Evolutionary conservation across 2,329 filamentous ascomycete genomes (phyloP).

Genomic region (Hyphodiscus sp.): DNA sequence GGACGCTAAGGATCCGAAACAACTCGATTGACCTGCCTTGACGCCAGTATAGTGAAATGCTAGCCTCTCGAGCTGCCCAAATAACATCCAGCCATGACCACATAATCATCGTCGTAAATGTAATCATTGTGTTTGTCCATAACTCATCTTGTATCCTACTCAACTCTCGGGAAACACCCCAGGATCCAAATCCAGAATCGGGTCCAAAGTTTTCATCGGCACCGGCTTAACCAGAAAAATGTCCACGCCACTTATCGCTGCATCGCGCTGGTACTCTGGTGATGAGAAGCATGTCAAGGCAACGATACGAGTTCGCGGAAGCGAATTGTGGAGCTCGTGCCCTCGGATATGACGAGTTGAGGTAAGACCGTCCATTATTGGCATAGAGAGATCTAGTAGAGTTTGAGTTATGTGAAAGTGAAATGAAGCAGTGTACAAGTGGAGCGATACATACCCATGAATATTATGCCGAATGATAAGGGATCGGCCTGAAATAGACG

Average conservation of each 20-base stretch:
- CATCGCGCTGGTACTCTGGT: conserved; percentile 39
- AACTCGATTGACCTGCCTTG: no score
- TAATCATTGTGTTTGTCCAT: background rate
- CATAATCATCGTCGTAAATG: background rate
- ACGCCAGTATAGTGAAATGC: no score
- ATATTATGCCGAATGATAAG: conserved; percentile 22
- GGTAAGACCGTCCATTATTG: conserved; percentile 44
- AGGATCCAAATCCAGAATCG: conserved; percentile 15
- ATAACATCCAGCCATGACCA: background rate
- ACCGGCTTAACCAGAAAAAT: conserved; percentile 47
- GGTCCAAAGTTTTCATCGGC: conserved; percentile 16
- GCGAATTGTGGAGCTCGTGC: conserved; percentile 35
- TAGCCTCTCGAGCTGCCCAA: background rate
- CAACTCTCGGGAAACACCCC: background rate
- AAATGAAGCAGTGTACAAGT: background rate
- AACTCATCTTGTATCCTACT: background rate
- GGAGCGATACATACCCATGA: conserved; percentile 26
- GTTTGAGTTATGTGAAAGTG: background rate
- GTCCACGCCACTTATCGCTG: conserved; percentile 44
- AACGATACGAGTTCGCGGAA: conserved; percentile 39
- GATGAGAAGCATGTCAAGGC: conserved; percentile 46
- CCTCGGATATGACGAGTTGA: conserved; percentile 41
- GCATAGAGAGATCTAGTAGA: conserved; percentile 45
- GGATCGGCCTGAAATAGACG: conserved; percentile 23
- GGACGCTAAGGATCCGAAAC: no score